Base-by-base conservation (phyloP, 345 rosid species). In the Erodium maritimum region DNA sequence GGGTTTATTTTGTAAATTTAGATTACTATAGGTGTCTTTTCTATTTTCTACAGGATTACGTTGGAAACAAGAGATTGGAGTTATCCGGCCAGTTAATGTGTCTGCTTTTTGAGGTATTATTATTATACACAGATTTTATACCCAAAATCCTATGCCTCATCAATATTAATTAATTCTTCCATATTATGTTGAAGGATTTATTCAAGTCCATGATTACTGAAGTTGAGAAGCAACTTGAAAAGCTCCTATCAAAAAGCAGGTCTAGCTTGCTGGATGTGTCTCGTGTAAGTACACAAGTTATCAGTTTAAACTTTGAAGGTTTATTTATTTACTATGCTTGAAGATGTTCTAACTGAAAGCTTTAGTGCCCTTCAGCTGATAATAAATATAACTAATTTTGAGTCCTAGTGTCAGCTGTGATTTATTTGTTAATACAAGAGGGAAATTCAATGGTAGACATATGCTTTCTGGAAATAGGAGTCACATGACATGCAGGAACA, bases 21-120 rank as follows among this genome's bases (percentile, higher is more conserved):
- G 23, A 42, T 37, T 29, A 21, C 45, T 46, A 1, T 42, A 33
- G 22, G 23, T 59, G 53, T 5, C 18, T 62, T 24, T 65, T 23
- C 52, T 56, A 54, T 20, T 34, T 61, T 55, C 64, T 67, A 48
- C 69, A 91, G 98, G 96, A 91, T 78, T 91, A 91, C 65, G 96
- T 88, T 64, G 98, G 98, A 52, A 91, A 91, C 79, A 91, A 91
- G 78, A 76, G 98, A 37, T 69, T 91, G 76, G 98, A 88, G 80
- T 66, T 91, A 64, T 91, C 93, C 25, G 98, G 98, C 65, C 98
- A 88, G 57, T 65, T 91, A 62, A 82, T 91, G 33, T 88, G 96
- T 69, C 77, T 91, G 65, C 90, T 88, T 52, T 91, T 91, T 76
- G 98, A 91, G 96, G 98, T 91, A 75, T 52, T 23, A 54, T n/a